These are phyloP conservation scores for Penicillium concentricum DNA, from an alignment of 2,329 filamentous ascomycete species.

Conservation along the genomic window DNA sequence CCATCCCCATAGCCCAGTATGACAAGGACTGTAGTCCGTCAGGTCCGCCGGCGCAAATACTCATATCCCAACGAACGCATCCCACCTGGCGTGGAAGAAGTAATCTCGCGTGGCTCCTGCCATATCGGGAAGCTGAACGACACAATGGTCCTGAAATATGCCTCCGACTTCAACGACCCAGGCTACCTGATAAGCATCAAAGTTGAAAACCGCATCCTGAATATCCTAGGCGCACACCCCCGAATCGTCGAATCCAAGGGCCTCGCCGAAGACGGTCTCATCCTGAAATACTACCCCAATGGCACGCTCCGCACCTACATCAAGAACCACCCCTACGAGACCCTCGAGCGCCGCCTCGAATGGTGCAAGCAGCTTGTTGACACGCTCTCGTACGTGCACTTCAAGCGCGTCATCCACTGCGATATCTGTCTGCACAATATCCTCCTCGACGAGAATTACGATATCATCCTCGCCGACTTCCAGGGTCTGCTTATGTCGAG, in stretches of 20 bases:
- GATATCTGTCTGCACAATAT: slow-evolving; percentile 1
- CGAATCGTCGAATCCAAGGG: slow-evolving; percentile 10
- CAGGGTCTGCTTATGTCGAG: slow-evolving; percentile 15
- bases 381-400: slow-evolving; percentile 17
- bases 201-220: slow-evolving; percentile 10
- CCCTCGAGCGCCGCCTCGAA: slow-evolving; percentile 6
- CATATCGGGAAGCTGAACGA: slow-evolving; percentile 11
- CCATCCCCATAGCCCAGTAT: neutral
- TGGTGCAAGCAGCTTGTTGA: slow-evolving; percentile 21
- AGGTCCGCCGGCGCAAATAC: neutral
- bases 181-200: neutral
- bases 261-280: slow-evolving; percentile 10
- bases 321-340: neutral
- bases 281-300: slow-evolving; percentile 13
- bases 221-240: slow-evolving; percentile 11
- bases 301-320: slow-evolving; percentile 12
- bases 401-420: slow-evolving; percentile 8
- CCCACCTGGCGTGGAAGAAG: slow-evolving; percentile 13
- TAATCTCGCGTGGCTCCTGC: slow-evolving; percentile 11
- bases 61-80: neutral
- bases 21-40: neutral
- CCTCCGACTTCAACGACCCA: slow-evolving; percentile 1
- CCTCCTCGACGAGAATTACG: slow-evolving; percentile 11
- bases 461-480: slow-evolving; percentile 16
- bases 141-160: slow-evolving; percentile 16